phyloP scores from a whole-genome alignment of 768 basidiomycete genomes.

The Collybia mongolica region DNA sequence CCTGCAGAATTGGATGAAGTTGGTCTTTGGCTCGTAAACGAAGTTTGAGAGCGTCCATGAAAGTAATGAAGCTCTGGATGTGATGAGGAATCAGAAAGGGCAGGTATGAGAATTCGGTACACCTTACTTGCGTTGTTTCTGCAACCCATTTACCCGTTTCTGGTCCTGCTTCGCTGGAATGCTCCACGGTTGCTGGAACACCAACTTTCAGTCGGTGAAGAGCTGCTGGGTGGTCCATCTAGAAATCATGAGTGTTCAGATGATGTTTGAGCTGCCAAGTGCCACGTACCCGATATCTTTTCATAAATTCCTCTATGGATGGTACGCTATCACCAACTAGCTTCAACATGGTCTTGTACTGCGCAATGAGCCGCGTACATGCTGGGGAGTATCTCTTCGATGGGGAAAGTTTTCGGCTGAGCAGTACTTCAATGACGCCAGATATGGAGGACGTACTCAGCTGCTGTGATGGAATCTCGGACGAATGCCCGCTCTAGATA shows the following conservation, averaged over 20 bases:
- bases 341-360: constrained; percentile 97
- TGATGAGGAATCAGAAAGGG: neutral
- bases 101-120: neutral
- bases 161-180: constrained; percentile 87
- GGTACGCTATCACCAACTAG: constrained; percentile 89
- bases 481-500: constrained; percentile 96
- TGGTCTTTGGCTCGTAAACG: constrained; percentile 96
- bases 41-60: constrained; percentile 96
- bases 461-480: constrained; percentile 85
- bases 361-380: constrained; percentile 89
- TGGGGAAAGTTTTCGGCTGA: constrained; percentile 29
- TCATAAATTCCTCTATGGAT: constrained; percentile 89
- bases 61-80: constrained; percentile 92
- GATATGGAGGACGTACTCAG: constrained; percentile 64
- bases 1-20: constrained; percentile 90
- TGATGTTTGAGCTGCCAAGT: neutral
- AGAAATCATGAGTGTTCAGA: neutral
- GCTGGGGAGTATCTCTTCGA: constrained; percentile 91
- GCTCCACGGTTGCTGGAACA: constrained; percentile 95
- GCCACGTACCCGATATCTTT: constrained; percentile 67
- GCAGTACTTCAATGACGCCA: constrained; percentile 1
- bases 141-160: constrained; percentile 98
- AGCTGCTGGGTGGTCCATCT: constrained; percentile 95
- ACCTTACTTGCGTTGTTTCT: constrained; percentile 87
- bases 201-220: constrained; percentile 88